Evolutionary conservation across 2,329 filamentous ascomycete genomes (phyloP), one percentile per base, ranked within the genome.

Genomic region (Alternaria arborescens): DNA sequence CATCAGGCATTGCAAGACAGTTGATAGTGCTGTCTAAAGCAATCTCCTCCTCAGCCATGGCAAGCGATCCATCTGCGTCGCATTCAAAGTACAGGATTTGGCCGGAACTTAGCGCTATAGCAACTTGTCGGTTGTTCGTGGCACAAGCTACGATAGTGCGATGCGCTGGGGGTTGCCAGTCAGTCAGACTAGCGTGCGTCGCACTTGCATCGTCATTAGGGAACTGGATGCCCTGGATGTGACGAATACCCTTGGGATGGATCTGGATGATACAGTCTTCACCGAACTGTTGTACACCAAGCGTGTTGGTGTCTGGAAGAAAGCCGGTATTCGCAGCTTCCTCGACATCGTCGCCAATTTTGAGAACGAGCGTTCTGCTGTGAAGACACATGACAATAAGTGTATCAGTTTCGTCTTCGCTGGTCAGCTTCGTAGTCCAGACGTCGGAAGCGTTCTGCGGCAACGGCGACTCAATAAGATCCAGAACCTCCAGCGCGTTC

Each of bases 41-140:
- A 71, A 93, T 93, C 77, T 94, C 93, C 73, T 98, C 94, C 67
- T 98, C 81, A 68, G 97, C 97, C 80, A 98, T 94, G 34, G 93
- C 93, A 32, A 98, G 84, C 4, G 91, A 91, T 30, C 94, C 94
- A 78, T 98, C 94, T 0, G 88, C 86, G 72, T 97, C 95, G 88
- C 97, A 94, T 77, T 99, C 96, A 70, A 99, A 99, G 76, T 98
- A 99, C 42, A 97, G 92, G 65, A 99, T 94, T 78, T 99, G 95
- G 38, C 94, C 94, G 8, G 94, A 97, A 75, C 94, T 98, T 26
- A 99, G 84, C 1, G 95, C 95, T 51, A 98, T 90, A 4, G 93
- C 93, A 26, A 99, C 92, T 79, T 99, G 95, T 42, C 92, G 88
- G 71, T 94, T 89, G 73, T 99, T 99, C 16, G 94, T 95, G 1